Percentiles rank a stretch among this genome's conserved stretches.
Conservation (phyloP, 225 moss, liverwort and hornwort genomes). For the Pseudoscleropodium purum region DNA sequence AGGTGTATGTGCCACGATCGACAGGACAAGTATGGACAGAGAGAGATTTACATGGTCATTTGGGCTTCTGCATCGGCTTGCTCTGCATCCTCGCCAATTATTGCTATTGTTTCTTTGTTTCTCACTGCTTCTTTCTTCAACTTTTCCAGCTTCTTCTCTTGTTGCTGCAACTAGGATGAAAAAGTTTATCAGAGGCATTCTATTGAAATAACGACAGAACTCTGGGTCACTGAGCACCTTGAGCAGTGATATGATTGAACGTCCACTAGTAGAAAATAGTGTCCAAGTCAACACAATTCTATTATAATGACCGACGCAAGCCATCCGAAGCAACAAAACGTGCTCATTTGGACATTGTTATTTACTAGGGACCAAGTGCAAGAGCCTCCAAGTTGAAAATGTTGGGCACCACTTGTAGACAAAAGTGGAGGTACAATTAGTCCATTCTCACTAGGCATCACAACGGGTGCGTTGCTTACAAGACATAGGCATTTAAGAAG, state of each 20-base stretch:
- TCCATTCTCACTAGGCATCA: background rate
- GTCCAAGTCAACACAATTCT: background rate
- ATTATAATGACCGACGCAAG: no score
- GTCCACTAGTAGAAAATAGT: no score
- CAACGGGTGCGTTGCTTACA: background rate
- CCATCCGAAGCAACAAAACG: background rate
- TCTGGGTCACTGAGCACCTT: background rate
- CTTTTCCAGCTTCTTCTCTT: conserved; percentile 45
- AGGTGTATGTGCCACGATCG: background rate
- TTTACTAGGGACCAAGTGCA: background rate
- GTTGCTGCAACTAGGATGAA: conserved; percentile 17
- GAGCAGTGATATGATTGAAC: background rate
- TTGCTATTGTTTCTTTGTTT: conserved; percentile 59
- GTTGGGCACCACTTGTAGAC: background rate
- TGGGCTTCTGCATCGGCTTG: conserved; percentile 62
- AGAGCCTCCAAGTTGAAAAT: background rate
- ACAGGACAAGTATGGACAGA: background rate
- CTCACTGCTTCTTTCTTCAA: conserved; percentile 21
- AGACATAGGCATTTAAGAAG: background rate
- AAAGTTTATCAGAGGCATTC: background rate
- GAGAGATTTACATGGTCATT: conserved; percentile 15
- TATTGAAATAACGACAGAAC: background rate
- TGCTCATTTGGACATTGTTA: background rate
- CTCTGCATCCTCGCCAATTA: conserved; percentile 75
- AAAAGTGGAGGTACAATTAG: background rate